Evolutionary conservation across 2,329 filamentous ascomycete genomes (phyloP).

Genomic region (Penicillium concentricum): DNA sequence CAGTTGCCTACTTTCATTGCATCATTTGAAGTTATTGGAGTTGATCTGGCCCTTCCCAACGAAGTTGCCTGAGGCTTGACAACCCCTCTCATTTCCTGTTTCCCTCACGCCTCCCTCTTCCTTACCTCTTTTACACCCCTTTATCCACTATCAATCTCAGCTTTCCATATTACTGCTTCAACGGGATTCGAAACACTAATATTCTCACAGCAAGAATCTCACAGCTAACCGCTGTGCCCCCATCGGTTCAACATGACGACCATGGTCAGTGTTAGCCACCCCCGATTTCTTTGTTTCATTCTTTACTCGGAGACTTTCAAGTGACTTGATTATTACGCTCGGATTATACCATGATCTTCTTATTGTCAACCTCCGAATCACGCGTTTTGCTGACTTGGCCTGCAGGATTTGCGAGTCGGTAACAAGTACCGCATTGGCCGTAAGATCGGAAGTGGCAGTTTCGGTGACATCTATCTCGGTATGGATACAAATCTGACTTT

Average conservation of each 20-base stretch:
- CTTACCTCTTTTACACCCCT: constrained; percentile 3
- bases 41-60: constrained; percentile 3
- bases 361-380: not conserved
- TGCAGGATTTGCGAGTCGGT: constrained; percentile 95
- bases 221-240: constrained; percentile 33
- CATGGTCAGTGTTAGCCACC: constrained; percentile 32
- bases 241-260: constrained; percentile 37
- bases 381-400: constrained; percentile 18
- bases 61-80: constrained; percentile 19
- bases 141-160: constrained; percentile 3
- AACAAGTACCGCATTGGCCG: constrained; percentile 99
- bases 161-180: not conserved
- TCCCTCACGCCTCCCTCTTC: constrained; percentile 11
- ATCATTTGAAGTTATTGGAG: not conserved
- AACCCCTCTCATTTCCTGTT: constrained; percentile 16
- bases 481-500: constrained; percentile 28
- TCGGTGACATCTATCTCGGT: constrained; percentile 96
- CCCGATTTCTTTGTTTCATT: not conserved
- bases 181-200: constrained; percentile 6
- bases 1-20: not conserved
- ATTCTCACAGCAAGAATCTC: constrained; percentile 15
- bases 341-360: not conserved
- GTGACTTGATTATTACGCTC: not conserved
- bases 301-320: not conserved
- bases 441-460: constrained; percentile 96